A percentile compares a stretch with the other conserved stretches of the same genome.
These are phyloP conservation scores for Aegilops speltoides DNA, from an alignment of 176 grass and related monocot genomes.

Conservation along the genomic window DNA sequence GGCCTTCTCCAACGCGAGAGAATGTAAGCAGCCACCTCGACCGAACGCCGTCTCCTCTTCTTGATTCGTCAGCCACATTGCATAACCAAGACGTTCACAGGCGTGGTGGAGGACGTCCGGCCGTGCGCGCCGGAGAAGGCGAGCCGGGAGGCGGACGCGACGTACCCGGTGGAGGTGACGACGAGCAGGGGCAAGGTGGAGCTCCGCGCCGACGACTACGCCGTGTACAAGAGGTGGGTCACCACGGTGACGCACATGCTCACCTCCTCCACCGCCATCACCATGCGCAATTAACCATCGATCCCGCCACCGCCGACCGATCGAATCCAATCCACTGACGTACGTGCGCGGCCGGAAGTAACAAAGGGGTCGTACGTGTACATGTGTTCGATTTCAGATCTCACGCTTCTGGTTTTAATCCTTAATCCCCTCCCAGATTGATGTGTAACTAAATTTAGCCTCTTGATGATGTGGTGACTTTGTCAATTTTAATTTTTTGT, in stretches of 20 bases:
- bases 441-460: not conserved
- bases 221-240: slow-evolving; percentile 88
- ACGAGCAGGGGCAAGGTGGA: slow-evolving; percentile 90
- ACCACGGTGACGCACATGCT: slow-evolving; percentile 89
- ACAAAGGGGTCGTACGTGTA: not conserved
- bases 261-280: slow-evolving; percentile 67
- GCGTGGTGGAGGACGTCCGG: slow-evolving; percentile 60
- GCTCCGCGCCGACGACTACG: slow-evolving; percentile 77
- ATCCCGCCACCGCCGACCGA: not conserved
- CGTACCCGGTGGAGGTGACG: slow-evolving; percentile 68
- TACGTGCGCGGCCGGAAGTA: not conserved
- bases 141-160: slow-evolving; percentile 42
- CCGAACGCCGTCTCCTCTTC: not conserved
- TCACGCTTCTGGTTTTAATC: not conserved
- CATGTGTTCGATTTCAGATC: not conserved
- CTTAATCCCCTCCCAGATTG: not conserved
- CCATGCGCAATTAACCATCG: not conserved
- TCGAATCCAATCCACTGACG: not conserved
- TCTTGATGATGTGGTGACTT: too few relatives aligned
- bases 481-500: too few relatives aligned
- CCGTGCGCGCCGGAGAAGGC: slow-evolving; percentile 57
- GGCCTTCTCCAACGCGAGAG: slow-evolving; percentile 70
- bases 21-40: slow-evolving; percentile 47
- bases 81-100: slow-evolving; percentile 28
- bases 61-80: not conserved